A percentile compares a stretch with the other conserved stretches of the same genome.
Evolutionary conservation across 257 asterid genomes (phyloP).

Genomic region (Oldenlandia corymbosa): DNA sequence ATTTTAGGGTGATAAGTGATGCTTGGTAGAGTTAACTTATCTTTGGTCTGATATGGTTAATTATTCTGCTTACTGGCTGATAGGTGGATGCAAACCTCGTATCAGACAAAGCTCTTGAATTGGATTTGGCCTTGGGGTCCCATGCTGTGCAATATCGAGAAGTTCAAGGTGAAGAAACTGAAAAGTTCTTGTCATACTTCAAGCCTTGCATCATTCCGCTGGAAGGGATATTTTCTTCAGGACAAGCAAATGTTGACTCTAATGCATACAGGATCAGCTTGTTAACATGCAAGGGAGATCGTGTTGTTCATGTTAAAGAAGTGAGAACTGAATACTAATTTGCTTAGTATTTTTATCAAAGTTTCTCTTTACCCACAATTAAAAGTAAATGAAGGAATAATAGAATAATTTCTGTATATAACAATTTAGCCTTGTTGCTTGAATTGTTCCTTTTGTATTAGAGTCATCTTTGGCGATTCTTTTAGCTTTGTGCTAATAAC

Average conservation of each 20-base stretch:
- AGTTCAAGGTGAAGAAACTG: constrained; percentile 82
- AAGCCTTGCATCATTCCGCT: constrained; percentile 86
- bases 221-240: constrained; percentile 62
- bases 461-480: no score
- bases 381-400: not conserved
- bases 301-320: constrained; percentile 72
- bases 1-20: constrained; percentile 1
- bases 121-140: constrained; percentile 78
- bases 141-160: constrained; percentile 83
- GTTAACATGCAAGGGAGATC: constrained; percentile 81
- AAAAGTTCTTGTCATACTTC: constrained; percentile 77
- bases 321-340: constrained; percentile 31
- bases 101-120: constrained; percentile 61
- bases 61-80: constrained; percentile 4
- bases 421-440: not conserved
- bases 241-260: constrained; percentile 49
- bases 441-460: no score
- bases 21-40: no score
- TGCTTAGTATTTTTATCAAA: not conserved
- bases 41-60: not conserved
- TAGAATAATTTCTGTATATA: not conserved
- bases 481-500: no score
- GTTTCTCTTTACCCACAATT: not conserved
- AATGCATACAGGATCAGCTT: constrained; percentile 49
- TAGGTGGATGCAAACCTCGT: constrained; percentile 26